Base-by-base conservation (phyloP, 192 early-diverging fungal genomes). In the Linnemannia hyalina region DNA sequence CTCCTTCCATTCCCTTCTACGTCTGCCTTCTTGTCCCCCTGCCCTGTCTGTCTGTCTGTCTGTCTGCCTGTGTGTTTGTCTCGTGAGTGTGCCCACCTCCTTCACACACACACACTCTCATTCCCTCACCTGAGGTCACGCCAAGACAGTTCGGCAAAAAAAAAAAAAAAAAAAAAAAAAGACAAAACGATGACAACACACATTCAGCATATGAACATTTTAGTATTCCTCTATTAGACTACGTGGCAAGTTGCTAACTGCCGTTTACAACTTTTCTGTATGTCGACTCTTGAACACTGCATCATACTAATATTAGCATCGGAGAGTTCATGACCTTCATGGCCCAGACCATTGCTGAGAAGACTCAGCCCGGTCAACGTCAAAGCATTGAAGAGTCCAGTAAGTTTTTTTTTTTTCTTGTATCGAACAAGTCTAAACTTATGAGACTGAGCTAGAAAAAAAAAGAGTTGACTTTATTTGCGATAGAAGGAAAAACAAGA, bases 251-350 rank as follows among this genome's bases (percentile, higher is more conserved):
- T 44, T 74, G 35, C 29, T 65, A 65, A 65, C 29, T 65, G 60
- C 60, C 32, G 60, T 32, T 29, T 65, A 29, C 40, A 80, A 41
- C 74, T 69, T 32, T 49, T 78, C 36, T 42, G 9, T 1, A 40
- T 65, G 40, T 65, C 41, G 7, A 46, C 60, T 32, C 60, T 65
- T 65, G 60, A 0, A 2, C 49, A 22, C 49, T 22, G 0, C 15
- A 22, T 52, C 1, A 15, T 65, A 13, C 32, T 65, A 32, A 32
- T 32, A 65, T 65, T 65, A 95, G 97, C 76, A 93, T 96, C 8
- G 94, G 94, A 74, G 98, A 99, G 82, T 96, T 97, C 78, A 93
- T 99, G 89, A 93, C 92, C 57, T 98, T 98, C 85, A 94, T 97
- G 77, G 88, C 95, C 0, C 91, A 93, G 68, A 97, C 96, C 2